Base-by-base conservation (phyloP, 371 early-diverging fungal genomes). In the Mortierella sp. region DNA sequence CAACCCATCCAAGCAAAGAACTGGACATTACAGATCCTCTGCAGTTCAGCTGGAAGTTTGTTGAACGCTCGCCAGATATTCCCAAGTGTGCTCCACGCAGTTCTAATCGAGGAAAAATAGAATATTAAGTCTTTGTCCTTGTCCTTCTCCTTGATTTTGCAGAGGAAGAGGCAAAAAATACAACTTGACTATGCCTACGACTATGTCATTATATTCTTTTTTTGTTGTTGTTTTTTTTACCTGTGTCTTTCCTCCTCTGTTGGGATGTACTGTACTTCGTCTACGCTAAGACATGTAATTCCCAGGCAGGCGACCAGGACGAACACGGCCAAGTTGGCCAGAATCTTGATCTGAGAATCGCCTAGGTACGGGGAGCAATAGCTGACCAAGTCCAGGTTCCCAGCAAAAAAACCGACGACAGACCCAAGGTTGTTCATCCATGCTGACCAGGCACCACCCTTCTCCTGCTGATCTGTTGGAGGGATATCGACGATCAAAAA, bases 1-100 rank as follows among this genome's bases (percentile, higher is more conserved):
- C 93, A 92, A 9, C 91, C 93, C 85, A 93, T 84, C 93, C 93
- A 94, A 8, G 89, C 87, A 79, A 89, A 91, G 59, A 94, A 89
- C 50, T 93, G 93, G 0, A 88, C 86, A 50, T 89, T 87, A 65
- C 93, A 93, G 6, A 94, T 78, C 32, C 78, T 70, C 48, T 88
- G 88, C 1, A 93, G 79, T 3, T 89, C 82, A 2, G 43, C 64
- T 1, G 93, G 92, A 17, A 93, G 64, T 19, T 67, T 66, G 34
- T 85, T 71, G 46, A 88, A 80, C 2, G 86, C 86, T 37, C 67
- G 64, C 83, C 84, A 84, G 39, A 89, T 85, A 48, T 86, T 81
- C 19, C 78, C 64, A 27, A 87, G 56, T 2, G 85, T 83, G 19
- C 72, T 65, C 62, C 83, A 80, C 66, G 80, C 81, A 8, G 84